Conservation (phyloP, 2,329 filamentous ascomycete genomes). For the Apiospora sp. region DNA sequence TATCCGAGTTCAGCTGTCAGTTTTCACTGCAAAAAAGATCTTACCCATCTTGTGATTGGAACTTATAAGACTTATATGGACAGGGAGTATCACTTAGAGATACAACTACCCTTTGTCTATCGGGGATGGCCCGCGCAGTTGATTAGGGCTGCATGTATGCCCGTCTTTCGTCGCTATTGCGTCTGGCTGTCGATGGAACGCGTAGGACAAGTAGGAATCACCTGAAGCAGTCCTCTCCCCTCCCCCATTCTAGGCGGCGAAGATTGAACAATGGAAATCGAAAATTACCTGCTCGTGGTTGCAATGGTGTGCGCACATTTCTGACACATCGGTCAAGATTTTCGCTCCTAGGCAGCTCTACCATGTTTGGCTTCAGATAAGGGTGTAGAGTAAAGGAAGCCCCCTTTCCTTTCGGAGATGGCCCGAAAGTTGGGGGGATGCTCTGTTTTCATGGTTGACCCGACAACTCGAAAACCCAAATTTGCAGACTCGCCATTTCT, state of each 20-base stretch:
- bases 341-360: neutral
- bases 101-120: neutral
- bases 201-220: too few species aligned
- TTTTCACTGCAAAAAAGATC: too few species aligned
- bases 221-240: too few species aligned
- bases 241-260: neutral
- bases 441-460: neutral
- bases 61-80: neutral
- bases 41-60: neutral
- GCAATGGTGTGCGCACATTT: neutral
- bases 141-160: too few species aligned
- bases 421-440: neutral
- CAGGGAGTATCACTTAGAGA: neutral
- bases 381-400: too few species aligned
- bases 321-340: neutral
- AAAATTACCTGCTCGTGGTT: neutral
- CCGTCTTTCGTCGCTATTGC: too few species aligned
- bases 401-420: slow-evolving; percentile 2
- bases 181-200: too few species aligned
- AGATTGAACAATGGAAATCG: too few species aligned
- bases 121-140: neutral
- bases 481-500: neutral
- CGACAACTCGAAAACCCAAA: neutral
- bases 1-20: neutral
- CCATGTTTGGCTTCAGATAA: neutral